Evolutionary conservation across 345 rosid genomes (phyloP).

Genomic region (Eucalyptus camaldulensis): DNA sequence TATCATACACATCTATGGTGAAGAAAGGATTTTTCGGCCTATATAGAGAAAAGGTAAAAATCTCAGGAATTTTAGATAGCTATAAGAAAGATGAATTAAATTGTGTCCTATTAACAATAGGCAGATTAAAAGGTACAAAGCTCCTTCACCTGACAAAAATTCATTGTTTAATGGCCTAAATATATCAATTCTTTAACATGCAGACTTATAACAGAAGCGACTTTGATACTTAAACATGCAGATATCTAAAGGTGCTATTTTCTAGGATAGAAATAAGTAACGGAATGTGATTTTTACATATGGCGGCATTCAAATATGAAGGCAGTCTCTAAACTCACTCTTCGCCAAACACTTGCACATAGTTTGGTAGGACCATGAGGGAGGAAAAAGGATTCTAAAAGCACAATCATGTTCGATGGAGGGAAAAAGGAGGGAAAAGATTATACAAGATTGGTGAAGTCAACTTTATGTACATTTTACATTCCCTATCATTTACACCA

Average conservation of each 20-base stretch:
- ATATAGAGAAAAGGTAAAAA: not conserved
- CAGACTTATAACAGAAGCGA: not conserved
- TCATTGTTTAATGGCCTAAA: not conserved
- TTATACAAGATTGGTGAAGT: not conserved
- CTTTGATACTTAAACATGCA: not conserved
- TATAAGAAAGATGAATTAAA: not conserved
- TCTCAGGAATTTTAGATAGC: not conserved
- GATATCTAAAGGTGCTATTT: not conserved
- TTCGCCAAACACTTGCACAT: not conserved
- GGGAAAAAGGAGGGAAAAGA: not conserved
- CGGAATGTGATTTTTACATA: not conserved
- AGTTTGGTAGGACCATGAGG: not conserved
- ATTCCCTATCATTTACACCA: not conserved
- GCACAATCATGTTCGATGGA: not conserved
- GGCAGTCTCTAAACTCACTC: not conserved
- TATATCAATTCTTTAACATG: not conserved
- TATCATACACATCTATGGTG: not conserved
- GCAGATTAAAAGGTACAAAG: not conserved
- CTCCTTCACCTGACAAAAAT: not conserved
- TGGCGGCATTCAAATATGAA: not conserved
- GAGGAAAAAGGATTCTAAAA: not conserved
- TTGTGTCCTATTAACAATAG: not conserved
- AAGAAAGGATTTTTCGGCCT: not conserved
- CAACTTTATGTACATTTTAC: not conserved
- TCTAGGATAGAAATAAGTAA: not conserved